phyloP scores from a whole-genome alignment of 192 early-diverging fungal genomes.

The Gamsiella multidivaricata region DNA sequence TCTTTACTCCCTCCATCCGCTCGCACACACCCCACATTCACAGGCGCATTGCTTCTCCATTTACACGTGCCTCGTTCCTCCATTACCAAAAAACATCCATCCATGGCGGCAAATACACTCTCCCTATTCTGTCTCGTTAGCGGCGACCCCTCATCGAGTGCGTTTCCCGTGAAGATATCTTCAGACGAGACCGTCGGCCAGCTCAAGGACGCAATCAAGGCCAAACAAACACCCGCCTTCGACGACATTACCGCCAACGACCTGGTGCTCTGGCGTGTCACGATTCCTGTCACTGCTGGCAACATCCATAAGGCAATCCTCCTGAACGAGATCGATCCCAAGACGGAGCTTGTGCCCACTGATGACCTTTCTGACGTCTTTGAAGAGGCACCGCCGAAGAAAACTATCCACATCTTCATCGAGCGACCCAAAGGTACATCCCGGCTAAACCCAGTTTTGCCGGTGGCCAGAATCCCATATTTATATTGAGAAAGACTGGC shows the following conservation, averaged over 20 bases:
- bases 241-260: constrained; percentile 11
- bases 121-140: constrained; percentile 20
- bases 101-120: neutral
- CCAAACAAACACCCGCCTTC: neutral
- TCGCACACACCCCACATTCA: constrained; percentile 10
- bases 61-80: neutral
- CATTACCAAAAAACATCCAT: constrained; percentile 2
- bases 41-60: constrained; percentile 13
- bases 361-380: constrained; percentile 1
- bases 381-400: neutral
- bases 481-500: neutral
- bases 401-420: constrained; percentile 5
- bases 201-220: constrained; percentile 19
- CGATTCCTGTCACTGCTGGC: neutral
- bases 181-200: constrained; percentile 8
- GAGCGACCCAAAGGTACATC: constrained; percentile 17
- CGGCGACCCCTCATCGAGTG: constrained; percentile 3
- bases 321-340: constrained; percentile 4
- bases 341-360: constrained; percentile 6
- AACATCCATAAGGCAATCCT: neutral
- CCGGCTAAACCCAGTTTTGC: constrained; percentile 5
- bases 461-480: constrained; percentile 1
- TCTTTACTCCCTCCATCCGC: neutral
- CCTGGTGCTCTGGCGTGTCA: constrained; percentile 14
- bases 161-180: constrained; percentile 2